Percentiles rank a stretch among this genome's conserved stretches.
Evolutionary conservation across 1,284 basidiomycete species (phyloP).

Genomic region (Termitomyces sp.): DNA sequence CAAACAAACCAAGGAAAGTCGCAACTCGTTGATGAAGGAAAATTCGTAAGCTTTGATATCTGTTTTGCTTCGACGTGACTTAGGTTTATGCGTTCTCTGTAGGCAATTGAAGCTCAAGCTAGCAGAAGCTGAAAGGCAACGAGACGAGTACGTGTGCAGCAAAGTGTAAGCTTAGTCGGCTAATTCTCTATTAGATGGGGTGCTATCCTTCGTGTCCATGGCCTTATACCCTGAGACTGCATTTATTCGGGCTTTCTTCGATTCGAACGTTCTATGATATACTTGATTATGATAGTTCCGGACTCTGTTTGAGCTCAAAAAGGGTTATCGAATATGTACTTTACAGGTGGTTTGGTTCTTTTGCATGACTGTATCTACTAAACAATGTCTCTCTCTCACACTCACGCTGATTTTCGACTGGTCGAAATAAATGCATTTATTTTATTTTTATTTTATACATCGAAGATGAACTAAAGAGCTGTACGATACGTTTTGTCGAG

Average conservation of each 20-base stretch:
- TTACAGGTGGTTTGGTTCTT: slow-evolving; percentile 15
- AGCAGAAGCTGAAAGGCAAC: slow-evolving; percentile 67
- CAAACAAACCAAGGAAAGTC: slow-evolving; percentile 65
- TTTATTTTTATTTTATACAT: background rate
- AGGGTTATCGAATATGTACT: slow-evolving; percentile 12
- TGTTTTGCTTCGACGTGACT: background rate
- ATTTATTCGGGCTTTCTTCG: background rate
- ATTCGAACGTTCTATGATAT: slow-evolving; percentile 4
- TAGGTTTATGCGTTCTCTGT: slow-evolving; percentile 10
- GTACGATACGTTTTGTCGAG: slow-evolving; percentile 44
- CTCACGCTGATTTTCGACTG: background rate
- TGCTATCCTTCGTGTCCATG: slow-evolving; percentile 57
- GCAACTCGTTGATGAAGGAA: slow-evolving; percentile 68
- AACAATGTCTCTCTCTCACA: slow-evolving; percentile 5
- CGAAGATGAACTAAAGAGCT: background rate
- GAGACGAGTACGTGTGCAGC: slow-evolving; percentile 63
- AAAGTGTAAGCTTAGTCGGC: slow-evolving; percentile 8
- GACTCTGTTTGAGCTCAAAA: slow-evolving; percentile 5
- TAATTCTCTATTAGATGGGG: slow-evolving; percentile 48
- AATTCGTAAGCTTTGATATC: slow-evolving; percentile 63
- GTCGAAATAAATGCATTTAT: background rate
- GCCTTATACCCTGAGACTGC: slow-evolving; percentile 39
- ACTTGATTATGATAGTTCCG: slow-evolving; percentile 9
- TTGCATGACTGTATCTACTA: slow-evolving; percentile 21
- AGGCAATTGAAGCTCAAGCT: slow-evolving; percentile 70